Base-by-base conservation (phyloP, 2,329 filamentous ascomycete species). In the Colletotrichum gigasporum region DNA sequence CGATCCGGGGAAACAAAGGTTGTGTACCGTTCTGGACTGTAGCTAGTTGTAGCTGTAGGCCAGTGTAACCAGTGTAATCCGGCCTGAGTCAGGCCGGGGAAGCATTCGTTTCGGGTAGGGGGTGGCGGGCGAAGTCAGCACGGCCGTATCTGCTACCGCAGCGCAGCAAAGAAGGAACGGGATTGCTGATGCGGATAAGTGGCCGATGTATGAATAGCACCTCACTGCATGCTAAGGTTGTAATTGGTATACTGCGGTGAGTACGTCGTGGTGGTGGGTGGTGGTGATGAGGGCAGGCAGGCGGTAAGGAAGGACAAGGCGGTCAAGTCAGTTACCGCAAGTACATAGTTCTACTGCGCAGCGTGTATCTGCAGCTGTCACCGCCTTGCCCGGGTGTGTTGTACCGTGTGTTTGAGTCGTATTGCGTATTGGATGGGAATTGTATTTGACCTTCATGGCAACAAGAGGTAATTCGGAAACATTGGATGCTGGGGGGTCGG, bases 81-180 rank as follows among this genome's bases (percentile, higher is more conserved):
- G n/a, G 34, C 26, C 61, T 61, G 61, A 64, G 55, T 64, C 61
- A 64, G 61, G 56, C 55, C 16, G 56, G 61, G 61, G 56, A 64
- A 60, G 28, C 48, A 39, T 18, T 18, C 41, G 48, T 30, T 41
- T 58, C 44, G 59, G 45, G 52, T 22, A 34, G 22, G 44, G 28
- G 32, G 18, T 7, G 22, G 18, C 32, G 8, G 34, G 48, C 32
- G 20, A 42, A 54, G 61, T 61, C 47, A 50, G 41, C 47, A 41
- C 41, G 47, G 32, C 39, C 34, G 56, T 44, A 48, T 48, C 54
- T 18, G 41, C 42, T 10, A 44, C 32, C 32, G 41, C 10, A 32
- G 18, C 16, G 34, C 34, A 12, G 34, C 32, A 51, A 50, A 26
- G 26, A 35, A 44, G 39, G 22, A 48, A 39, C 48, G 5, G 34